These are phyloP conservation scores for Eutrema japonicum DNA, from an alignment of 345 rosid species.

Conservation along the genomic window DNA sequence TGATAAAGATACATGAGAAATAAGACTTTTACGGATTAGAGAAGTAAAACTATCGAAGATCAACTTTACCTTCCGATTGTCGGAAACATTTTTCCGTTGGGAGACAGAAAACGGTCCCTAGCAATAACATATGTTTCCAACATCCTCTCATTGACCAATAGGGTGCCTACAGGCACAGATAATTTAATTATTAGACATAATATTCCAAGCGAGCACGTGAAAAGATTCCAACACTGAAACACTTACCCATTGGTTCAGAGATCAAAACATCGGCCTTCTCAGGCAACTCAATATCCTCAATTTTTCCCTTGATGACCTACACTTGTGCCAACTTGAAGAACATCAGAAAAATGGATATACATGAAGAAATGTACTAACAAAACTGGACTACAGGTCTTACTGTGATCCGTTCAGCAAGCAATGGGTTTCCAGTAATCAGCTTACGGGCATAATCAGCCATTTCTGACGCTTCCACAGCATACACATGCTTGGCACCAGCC, in stretches of 20 bases:
- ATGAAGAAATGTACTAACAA: not conserved
- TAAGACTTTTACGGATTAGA: constrained; percentile 2
- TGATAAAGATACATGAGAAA: constrained; percentile 25
- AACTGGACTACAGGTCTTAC: constrained; percentile 48
- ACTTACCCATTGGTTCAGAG: constrained; percentile 96
- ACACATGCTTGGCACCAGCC: constrained; percentile 99
- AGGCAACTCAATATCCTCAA: constrained; percentile 92
- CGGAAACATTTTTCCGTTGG: constrained; percentile 92
- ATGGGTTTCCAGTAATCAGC: constrained; percentile 89
- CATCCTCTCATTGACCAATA: constrained; percentile 95
- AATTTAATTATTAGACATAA: not conserved
- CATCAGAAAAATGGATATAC: constrained; percentile 20
- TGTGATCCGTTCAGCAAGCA: constrained; percentile 74
- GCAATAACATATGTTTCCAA: constrained; percentile 94
- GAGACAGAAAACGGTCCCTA: constrained; percentile 84
- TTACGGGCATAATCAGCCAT: constrained; percentile 95
- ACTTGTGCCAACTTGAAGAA: constrained; percentile 17
- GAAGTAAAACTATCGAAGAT: constrained; percentile 15
- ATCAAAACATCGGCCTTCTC: constrained; percentile 94
- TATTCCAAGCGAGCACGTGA: constrained; percentile 2
- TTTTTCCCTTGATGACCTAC: constrained; percentile 92
- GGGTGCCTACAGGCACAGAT: constrained; percentile 59
- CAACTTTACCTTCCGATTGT: constrained; percentile 74
- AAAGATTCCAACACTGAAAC: constrained; percentile 20
- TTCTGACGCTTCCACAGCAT: constrained; percentile 98